These are phyloP conservation scores for Biscogniauxia mediterranea DNA, from an alignment of 2,329 filamentous ascomycete species.

Conservation along the genomic window DNA sequence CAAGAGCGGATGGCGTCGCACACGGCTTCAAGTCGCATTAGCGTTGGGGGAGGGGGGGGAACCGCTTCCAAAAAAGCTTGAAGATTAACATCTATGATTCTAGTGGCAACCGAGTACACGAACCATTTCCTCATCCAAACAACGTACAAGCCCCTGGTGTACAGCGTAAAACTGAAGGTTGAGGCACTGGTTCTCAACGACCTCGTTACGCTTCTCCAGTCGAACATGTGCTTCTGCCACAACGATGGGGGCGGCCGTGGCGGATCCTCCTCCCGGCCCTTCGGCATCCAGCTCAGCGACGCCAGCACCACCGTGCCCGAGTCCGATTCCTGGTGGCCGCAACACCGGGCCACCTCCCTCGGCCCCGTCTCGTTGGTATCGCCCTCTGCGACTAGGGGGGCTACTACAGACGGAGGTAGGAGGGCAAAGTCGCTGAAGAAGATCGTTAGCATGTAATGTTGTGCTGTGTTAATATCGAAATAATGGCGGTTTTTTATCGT, in stretches of 20 bases:
- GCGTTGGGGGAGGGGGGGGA: neutral
- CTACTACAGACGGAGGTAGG: too few species aligned
- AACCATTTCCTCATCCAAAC: conserved; percentile 40
- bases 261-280: neutral
- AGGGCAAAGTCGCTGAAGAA: neutral
- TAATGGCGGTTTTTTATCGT: neutral
- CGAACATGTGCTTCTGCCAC: conserved; percentile 6
- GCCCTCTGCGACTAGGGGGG: neutral
- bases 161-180: conserved; percentile 50
- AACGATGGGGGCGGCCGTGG: neutral
- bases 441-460: neutral
- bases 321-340: neutral
- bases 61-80: too few species aligned
- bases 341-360: neutral
- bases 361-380: neutral
- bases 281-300: neutral
- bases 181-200: conserved; percentile 54
- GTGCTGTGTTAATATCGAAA: neutral
- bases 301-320: neutral
- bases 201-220: conserved; percentile 23
- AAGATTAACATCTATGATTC: neutral
- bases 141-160: conserved; percentile 41
- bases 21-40: too few species aligned
- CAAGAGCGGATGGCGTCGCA: too few species aligned
- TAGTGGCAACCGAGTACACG: conserved; percentile 39